Evolutionary conservation across 345 rosid species (phyloP), one percentile per base, ranked within the genome.

Genomic region (Diplotaxis tenuifolia): DNA sequence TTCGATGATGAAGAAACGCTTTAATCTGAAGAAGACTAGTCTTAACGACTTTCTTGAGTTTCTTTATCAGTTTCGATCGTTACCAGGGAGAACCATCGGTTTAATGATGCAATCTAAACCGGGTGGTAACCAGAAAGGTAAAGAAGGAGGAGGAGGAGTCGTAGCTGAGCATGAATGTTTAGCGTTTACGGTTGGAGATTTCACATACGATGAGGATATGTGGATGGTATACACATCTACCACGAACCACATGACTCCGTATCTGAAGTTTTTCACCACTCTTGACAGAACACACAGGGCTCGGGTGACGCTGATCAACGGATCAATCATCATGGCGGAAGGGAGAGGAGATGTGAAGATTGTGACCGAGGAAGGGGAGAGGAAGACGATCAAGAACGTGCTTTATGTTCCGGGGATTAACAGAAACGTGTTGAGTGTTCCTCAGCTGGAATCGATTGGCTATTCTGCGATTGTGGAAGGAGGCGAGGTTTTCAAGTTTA

Each of bases 311-410:
- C 0, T 66, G 14, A 53, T 11, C 6, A 2, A 67, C 0, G 72
- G 72, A 14, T 21, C 0, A 0, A 5, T 58, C 11, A 18, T 32
- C 11, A 11, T 58, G 61, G 40, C 31, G n/a, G 18, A 59, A 34
- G 78, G 78, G 36, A 59, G 14, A 59, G 78, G 67, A 22, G 67
- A 74, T 14, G 78, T 74, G 5, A 49, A 0, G 29, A 7, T 67
- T 21, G 2, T 36, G 72, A 32, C 53, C 63, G 64, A 72, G 69
- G 54, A 58, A 34, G 7, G 67, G 29, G 78, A 5, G 72, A 32
- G 9, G 61, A 60, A 7, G 68, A 47, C 2, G 1, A 50, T 74
- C 54, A 74, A 14, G 42, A 34, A 67, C 19, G 73, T 59, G 67
- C 54, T 74, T 32, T 67, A 20, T 0, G 78, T 74, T 59, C 78